Evolutionary conservation across 2,329 filamentous ascomycete genomes (phyloP).

Genomic region (Gyromitra esculenta): DNA sequence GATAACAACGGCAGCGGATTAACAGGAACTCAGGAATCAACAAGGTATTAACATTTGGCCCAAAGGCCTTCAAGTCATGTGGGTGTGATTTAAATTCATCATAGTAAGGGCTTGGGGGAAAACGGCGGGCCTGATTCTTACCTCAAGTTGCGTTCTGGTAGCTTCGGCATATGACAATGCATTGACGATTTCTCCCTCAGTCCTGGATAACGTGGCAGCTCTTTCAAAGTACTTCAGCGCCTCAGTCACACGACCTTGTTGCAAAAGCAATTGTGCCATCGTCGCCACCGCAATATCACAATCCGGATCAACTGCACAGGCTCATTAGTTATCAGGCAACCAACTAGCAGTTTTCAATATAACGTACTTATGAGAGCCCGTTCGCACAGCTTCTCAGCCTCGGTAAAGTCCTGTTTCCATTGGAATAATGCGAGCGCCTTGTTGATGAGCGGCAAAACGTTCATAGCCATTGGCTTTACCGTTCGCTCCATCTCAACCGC

Average conservation of each 20-base stretch:
- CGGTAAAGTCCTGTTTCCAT: constrained; percentile 95
- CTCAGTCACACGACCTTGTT: constrained; percentile 96
- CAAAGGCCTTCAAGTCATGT: constrained; percentile 45
- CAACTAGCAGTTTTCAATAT: constrained; percentile 14
- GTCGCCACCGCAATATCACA: constrained; percentile 99
- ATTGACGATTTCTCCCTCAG: constrained; percentile 94
- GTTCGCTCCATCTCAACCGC: constrained; percentile 99
- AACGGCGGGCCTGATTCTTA: constrained; percentile 20
- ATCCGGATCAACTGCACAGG: constrained; percentile 85
- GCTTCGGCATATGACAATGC: constrained; percentile 97
- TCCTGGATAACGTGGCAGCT: constrained; percentile 91
- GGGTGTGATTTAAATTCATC: constrained; percentile 49
- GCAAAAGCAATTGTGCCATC: constrained; percentile 95
- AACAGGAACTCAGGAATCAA: constrained; percentile 54
- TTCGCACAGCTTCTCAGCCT: constrained; percentile 95
- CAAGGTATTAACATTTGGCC: constrained; percentile 46
- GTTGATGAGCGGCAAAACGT: constrained; percentile 96
- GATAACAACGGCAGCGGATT: constrained; percentile 27
- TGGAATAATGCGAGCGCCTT: constrained; percentile 97
- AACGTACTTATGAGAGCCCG: constrained; percentile 93
- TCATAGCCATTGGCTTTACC: constrained; percentile 93
- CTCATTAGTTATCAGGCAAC: constrained; percentile 36
- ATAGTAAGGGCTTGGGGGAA: constrained; percentile 11
- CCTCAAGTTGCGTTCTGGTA: constrained; percentile 90
- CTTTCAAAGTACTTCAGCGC: constrained; percentile 97